Conservation (phyloP, 176 grass and related monocot genomes). For the Carex cristatella region DNA sequence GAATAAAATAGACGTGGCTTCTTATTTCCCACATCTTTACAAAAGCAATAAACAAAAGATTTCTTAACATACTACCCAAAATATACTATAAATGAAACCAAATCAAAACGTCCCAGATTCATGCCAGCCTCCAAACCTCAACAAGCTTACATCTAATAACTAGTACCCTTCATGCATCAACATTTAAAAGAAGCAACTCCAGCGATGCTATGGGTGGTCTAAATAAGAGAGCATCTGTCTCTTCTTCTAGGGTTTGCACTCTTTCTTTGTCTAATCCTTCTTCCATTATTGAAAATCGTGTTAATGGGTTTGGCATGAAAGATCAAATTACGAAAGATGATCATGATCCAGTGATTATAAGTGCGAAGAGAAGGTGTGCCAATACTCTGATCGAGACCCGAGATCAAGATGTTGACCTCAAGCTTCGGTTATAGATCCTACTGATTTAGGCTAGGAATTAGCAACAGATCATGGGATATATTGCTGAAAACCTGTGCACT, state of each 20-base stretch:
- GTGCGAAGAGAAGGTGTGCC: background rate
- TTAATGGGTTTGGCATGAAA: background rate
- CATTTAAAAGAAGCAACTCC: background rate
- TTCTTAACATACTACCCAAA: too few species aligned
- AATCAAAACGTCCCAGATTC: too few species aligned
- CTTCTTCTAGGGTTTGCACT: background rate
- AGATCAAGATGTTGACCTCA: background rate
- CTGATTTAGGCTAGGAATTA: background rate
- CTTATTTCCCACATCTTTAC: too few species aligned
- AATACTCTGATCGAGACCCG: background rate
- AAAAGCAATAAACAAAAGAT: too few species aligned
- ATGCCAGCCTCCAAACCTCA: too few species aligned
- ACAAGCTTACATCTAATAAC: too few species aligned
- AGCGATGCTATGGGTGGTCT: background rate
- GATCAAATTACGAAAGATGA: background rate
- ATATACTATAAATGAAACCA: too few species aligned
- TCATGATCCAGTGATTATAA: background rate
- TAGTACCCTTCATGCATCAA: background rate
- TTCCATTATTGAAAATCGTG: background rate
- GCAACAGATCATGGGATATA: too few species aligned
- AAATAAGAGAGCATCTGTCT: background rate
- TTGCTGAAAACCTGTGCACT: background rate
- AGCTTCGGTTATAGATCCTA: conserved; percentile 2
- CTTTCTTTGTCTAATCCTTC: background rate
- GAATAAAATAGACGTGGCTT: too few species aligned